Evolutionary conservation across 371 early-diverging fungal species (phyloP), one percentile per base, ranked within the genome.

Genomic region (Sporodiniella umbellata): DNA sequence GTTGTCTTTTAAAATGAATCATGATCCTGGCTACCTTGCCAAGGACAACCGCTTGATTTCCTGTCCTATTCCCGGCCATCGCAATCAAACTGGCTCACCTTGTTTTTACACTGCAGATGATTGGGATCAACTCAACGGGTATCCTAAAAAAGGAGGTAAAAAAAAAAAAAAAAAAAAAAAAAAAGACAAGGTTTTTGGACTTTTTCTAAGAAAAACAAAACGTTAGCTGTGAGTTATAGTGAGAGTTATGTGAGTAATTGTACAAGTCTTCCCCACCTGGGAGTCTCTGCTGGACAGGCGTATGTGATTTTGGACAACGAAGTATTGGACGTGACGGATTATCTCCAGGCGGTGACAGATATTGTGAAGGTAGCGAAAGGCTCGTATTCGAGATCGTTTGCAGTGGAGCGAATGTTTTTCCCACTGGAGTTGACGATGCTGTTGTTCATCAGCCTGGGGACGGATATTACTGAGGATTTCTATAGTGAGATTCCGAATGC

Each of bases 371-470:
- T 69, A 5, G 56, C 73, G 1, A 43, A 42, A 18, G 69, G 58
- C 5, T 33, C 60, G 2, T 50, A 66, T 42, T 69, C 72, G 17
- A 62, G 78, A 1, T 53, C 72, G 14, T 67, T 73, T 50, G 71
- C 65, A 10, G 42, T 67, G 2, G 74, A 77, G 10, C 69, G 78
- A 3, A 71, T 77, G 72, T 73, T 73, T 39, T 45, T 77, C 15
- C 74, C 74, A 2, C 56, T 73, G 5, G 70, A 73, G 33, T 43
- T 77, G 24, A 73, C 70, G 1, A 60, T 57, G 24, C 21, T 71
- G 8, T 57, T 77, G 1, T 71, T 67, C 23, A 55, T 67, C 51
- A 64, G 62, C 19, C 45, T 67, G 22, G 78, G 78, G 0, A 33
- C 54, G 18, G 78, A 77, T 37, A 73, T 77, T 22, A 66, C 66